Evolutionary conservation across 768 basidiomycete genomes (phyloP).

Genomic region (Leucocoprinus leucothites): DNA sequence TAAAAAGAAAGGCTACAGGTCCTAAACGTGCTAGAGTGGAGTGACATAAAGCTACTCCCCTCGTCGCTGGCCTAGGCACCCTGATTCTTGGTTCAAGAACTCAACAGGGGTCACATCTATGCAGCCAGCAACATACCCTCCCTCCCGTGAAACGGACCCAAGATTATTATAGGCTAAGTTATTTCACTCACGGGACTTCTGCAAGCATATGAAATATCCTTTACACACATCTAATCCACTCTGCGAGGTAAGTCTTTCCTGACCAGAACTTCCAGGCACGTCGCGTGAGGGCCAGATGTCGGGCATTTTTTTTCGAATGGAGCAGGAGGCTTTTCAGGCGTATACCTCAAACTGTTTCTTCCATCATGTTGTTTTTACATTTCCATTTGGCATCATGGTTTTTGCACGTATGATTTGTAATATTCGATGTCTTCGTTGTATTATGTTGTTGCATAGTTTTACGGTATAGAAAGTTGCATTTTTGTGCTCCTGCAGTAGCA

Average conservation of each 20-base stretch:
- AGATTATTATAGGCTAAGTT: constrained; percentile 23
- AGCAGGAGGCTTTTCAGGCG: too few species aligned
- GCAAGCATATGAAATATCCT: background rate
- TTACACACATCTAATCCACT: background rate
- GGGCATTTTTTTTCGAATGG: too few species aligned
- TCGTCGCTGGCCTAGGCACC: background rate
- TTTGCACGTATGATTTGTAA: background rate
- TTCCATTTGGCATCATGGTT: too few species aligned
- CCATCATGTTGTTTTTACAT: too few species aligned
- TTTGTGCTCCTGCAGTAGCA: too few species aligned
- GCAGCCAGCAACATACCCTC: background rate
- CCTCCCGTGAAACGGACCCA: background rate
- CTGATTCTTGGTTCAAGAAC: background rate
- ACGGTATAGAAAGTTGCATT: background rate
- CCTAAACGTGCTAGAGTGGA: constrained; percentile 42
- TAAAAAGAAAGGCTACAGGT: constrained; percentile 23
- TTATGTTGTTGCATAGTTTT: background rate
- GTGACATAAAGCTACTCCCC: constrained; percentile 19
- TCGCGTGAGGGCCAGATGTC: too few species aligned
- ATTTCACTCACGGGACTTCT: background rate
- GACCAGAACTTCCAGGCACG: too few species aligned
- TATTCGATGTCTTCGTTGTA: background rate
- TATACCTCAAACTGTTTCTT: too few species aligned
- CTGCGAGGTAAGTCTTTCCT: constrained; percentile 4
- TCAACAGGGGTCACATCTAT: background rate